These are phyloP conservation scores for Metschnikowia kofuensis DNA, from an alignment of 805 yeast species.

Conservation along the genomic window DNA sequence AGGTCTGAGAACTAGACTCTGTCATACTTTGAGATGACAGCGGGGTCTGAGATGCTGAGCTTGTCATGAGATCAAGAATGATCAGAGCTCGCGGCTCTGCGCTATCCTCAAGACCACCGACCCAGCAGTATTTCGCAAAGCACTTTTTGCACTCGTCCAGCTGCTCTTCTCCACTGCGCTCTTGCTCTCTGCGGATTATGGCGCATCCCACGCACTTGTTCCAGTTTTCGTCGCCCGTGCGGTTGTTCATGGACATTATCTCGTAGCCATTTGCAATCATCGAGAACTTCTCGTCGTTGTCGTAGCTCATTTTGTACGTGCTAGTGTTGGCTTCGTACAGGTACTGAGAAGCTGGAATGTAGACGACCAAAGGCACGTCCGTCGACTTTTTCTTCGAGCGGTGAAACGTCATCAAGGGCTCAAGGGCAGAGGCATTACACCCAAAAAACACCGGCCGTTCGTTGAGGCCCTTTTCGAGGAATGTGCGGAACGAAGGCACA, in stretches of 20 bases:
- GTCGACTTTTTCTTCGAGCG: slow-evolving; percentile 9
- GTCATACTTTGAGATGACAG: not conserved
- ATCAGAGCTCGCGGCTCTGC: slow-evolving; percentile 8
- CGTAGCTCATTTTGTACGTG: slow-evolving; percentile 24
- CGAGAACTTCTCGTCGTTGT: slow-evolving; percentile 14
- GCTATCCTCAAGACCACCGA: slow-evolving; percentile 17
- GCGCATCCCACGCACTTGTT: slow-evolving; percentile 27
- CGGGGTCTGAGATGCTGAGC: not conserved
- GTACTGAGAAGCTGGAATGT: slow-evolving; percentile 16
- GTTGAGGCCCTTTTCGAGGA: slow-evolving; percentile 5
- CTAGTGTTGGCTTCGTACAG: slow-evolving; percentile 22
- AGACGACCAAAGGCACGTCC: slow-evolving; percentile 24
- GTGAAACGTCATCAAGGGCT: slow-evolving; percentile 10
- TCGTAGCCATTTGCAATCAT: slow-evolving; percentile 23
- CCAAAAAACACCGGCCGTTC: slow-evolving; percentile 17
- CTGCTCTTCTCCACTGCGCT: slow-evolving; percentile 20
- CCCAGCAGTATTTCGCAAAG: slow-evolving; percentile 23
- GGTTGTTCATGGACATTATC: slow-evolving; percentile 19
- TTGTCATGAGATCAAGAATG: not conserved
- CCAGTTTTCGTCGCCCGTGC: slow-evolving; percentile 20
- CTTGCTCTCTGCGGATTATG: slow-evolving; percentile 24
- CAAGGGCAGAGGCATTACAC: slow-evolving; percentile 12
- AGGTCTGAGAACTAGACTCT: too few relatives aligned
- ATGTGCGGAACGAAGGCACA: slow-evolving; percentile 12
- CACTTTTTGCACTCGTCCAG: slow-evolving; percentile 22